Evolutionary conservation across 345 rosid genomes (phyloP), one percentile per base, ranked within the genome.

Genomic region (Eucalyptus decipiens): DNA sequence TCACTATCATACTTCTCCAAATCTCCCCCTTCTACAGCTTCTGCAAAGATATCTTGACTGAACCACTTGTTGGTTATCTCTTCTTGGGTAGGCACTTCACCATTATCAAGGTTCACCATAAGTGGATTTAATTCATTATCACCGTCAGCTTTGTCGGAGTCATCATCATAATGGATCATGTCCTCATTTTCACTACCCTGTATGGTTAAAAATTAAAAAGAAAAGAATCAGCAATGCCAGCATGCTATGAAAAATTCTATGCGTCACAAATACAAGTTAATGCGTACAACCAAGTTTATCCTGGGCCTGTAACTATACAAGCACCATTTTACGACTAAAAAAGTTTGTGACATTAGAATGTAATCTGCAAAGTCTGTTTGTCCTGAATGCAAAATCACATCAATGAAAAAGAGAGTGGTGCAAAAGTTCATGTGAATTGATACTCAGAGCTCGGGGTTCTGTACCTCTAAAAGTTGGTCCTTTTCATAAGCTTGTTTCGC

Each of bases 11-110:
- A 88, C 86, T 92, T 92, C 51, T 88, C 96, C 91, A 96, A 91
- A 92, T 95, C 97, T 87, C 97, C 99, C 49, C 95, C 96, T 89
- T 94, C 97, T 42, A 91, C 95, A 14, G 98, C 98, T 93, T 96
- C 94, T 10, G 95, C 93, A 91, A 98, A 98, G 89, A 98, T 93
- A 85, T 95, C 96, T 91, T 98, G 99, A 92, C 95, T 91, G 86
- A 95, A 98, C 99, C 99, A 98, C 89, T 94, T 93, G 90, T 95
- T 94, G 86, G 95, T 93, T 56, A 95, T 91, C 91, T 98, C 99
- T 90, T 95, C 96, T 86, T 93, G 93, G 12, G 97, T 94, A 52
- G 95, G 96, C 60, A 56, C 90, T 49, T 90, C 92, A 72, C 96
- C 96, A 85, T 96, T 97, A 87, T 95, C 95, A 51, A 98, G 94